Conservation (phyloP, 106 monocot species). For the Ottelia alismoides region DNA sequence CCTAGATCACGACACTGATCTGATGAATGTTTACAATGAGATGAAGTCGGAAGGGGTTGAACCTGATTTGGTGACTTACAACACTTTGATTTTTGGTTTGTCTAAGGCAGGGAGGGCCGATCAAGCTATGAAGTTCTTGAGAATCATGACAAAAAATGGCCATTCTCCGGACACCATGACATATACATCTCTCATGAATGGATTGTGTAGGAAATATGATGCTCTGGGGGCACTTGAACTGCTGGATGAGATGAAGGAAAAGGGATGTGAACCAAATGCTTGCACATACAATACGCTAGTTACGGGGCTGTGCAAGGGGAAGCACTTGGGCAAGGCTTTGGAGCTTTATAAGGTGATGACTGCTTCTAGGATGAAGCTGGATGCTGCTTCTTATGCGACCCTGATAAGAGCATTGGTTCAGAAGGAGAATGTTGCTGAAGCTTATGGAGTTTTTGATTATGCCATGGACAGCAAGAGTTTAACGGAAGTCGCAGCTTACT, state of each 20-base stretch:
- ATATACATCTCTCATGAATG: conserved; percentile 82
- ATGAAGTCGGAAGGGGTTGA: conserved; percentile 87
- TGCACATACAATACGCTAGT: conserved; percentile 83
- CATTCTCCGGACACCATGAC: conserved; percentile 60
- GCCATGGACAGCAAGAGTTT: conserved; percentile 72
- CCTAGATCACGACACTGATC: conserved; percentile 44
- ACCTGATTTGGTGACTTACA: conserved; percentile 89
- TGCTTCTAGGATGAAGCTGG: conserved; percentile 52
- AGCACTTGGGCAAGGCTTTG: conserved; percentile 53
- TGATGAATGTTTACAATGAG: conserved; percentile 73
- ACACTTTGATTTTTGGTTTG: conserved; percentile 70
- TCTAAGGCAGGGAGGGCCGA: conserved; percentile 69
- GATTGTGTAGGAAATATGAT: conserved; percentile 85
- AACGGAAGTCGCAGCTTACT: conserved; percentile 50
- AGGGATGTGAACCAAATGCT: conserved; percentile 74
- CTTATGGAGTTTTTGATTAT: conserved; percentile 92
- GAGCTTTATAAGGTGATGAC: conserved; percentile 61
- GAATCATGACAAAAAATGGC: conserved; percentile 52
- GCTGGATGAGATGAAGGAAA: conserved; percentile 70
- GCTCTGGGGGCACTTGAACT: conserved; percentile 48
- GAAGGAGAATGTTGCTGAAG: conserved; percentile 47
- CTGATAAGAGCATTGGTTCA: conserved; percentile 59
- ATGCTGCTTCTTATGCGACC: conserved; percentile 56
- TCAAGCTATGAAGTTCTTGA: conserved; percentile 62
- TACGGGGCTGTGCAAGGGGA: conserved; percentile 74